These are phyloP conservation scores for Scutellaria baicalensis DNA, from an alignment of 257 asterid genomes.

Conservation along the genomic window DNA sequence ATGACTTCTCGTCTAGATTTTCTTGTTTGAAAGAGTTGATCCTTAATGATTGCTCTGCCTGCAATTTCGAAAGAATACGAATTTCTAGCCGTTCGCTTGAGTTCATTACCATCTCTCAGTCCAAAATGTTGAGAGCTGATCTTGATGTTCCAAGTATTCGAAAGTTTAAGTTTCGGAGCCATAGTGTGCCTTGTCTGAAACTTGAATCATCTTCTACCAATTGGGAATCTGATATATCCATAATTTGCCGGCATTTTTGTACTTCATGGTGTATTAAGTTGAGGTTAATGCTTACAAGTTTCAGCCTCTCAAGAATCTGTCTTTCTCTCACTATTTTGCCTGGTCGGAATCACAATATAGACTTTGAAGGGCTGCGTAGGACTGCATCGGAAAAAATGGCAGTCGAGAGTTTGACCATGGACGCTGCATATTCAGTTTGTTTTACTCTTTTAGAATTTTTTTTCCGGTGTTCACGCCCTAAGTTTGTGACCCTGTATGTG, in stretches of 20 bases:
- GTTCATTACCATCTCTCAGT: not conserved
- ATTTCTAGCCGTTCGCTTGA: conserved; percentile 3
- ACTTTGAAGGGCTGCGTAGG: not conserved
- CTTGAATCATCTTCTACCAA: not conserved
- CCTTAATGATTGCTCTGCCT: not conserved
- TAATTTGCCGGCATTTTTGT: not conserved
- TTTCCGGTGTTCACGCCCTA: not conserved
- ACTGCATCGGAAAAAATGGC: not conserved
- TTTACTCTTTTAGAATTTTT: not conserved
- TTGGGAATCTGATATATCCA: not conserved
- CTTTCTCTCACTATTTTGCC: not conserved
- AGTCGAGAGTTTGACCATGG: not conserved
- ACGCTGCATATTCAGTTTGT: not conserved
- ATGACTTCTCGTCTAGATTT: not conserved
- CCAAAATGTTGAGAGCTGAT: not conserved
- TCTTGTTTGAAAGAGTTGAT: not conserved
- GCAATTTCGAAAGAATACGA: not conserved
- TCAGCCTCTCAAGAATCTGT: not conserved
- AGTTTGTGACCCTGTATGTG: not conserved
- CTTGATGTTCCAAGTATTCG: conserved; percentile 8
- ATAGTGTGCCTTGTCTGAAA: not conserved
- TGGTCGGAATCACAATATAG: too few relatives aligned
- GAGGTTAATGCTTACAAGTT: not conserved
- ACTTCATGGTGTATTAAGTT: not conserved
- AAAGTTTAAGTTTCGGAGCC: not conserved